These are phyloP conservation scores for Fusarium nematophilum DNA, from an alignment of 2,329 filamentous ascomycete species.

Conservation along the genomic window DNA sequence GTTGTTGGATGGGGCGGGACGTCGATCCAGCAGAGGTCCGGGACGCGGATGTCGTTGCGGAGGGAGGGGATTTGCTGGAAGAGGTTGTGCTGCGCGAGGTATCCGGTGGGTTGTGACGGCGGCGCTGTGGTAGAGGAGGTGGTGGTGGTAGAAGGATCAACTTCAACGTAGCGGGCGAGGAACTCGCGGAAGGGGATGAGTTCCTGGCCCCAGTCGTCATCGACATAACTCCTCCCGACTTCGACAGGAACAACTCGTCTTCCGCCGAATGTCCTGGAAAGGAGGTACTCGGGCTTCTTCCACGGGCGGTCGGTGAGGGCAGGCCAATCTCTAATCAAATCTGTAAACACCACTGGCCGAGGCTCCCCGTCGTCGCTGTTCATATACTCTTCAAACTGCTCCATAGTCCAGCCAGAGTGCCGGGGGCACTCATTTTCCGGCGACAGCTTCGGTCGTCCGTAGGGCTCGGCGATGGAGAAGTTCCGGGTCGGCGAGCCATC, in stretches of 20 bases:
- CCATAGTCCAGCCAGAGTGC: conserved; percentile 61
- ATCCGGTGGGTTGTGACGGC: conserved; percentile 66
- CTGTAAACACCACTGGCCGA: conserved; percentile 76
- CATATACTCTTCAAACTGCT: conserved; percentile 72
- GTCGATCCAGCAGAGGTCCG: conserved; percentile 84
- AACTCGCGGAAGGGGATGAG: conserved; percentile 82
- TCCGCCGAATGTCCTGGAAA: conserved; percentile 79
- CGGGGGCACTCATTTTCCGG: conserved; percentile 42
- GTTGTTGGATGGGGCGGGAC: conserved; percentile 67
- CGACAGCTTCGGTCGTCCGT: conserved; percentile 42
- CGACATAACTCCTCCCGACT: conserved; percentile 87
- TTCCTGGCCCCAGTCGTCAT: conserved; percentile 84
- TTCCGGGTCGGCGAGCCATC: conserved; percentile 1
- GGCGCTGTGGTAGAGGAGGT: not conserved
- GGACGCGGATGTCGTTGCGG: conserved; percentile 79
- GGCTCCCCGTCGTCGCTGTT: conserved; percentile 55
- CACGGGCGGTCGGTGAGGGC: conserved; percentile 76
- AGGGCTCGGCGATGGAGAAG: conserved; percentile 47
- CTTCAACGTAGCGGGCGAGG: conserved; percentile 68
- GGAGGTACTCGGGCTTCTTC: conserved; percentile 78
- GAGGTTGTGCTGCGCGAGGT: conserved; percentile 92
- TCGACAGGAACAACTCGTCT: conserved; percentile 87
- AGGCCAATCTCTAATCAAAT: conserved; percentile 76
- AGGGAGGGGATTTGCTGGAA: conserved; percentile 84
- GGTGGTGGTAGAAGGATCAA: conserved; percentile 37